Percentiles rank a stretch among this genome's conserved stretches.
Conservation (phyloP, 345 rosid species). For the Lepidium sativum region DNA sequence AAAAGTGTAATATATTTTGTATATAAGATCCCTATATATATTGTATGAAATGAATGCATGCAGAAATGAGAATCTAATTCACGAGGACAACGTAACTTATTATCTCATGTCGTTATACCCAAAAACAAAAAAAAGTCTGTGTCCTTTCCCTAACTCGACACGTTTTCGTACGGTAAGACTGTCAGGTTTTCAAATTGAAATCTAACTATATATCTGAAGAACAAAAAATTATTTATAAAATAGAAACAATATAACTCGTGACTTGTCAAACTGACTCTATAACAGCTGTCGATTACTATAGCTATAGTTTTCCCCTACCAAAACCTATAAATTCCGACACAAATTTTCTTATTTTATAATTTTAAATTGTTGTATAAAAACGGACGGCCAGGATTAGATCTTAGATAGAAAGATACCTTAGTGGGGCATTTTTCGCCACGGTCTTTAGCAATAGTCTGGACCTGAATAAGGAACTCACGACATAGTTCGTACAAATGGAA, state of each 20-base stretch:
- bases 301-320: constrained; percentile 18
- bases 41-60: neutral
- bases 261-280: constrained; percentile 32
- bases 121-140: constrained; percentile 16
- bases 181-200: neutral
- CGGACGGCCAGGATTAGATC: constrained; percentile 15
- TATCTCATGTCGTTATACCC: constrained; percentile 19
- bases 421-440: constrained; percentile 98
- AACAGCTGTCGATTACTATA: constrained; percentile 35
- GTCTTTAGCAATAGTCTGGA: constrained; percentile 85
- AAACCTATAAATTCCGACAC: constrained; percentile 21
- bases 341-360: neutral
- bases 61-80: constrained; percentile 8
- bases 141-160: constrained; percentile 27
- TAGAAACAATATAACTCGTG: neutral
- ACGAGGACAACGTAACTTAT: constrained; percentile 8
- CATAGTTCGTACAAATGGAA: constrained; percentile 98
- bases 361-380: neutral
- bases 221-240: neutral
- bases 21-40: too few relatives aligned
- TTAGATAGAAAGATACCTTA: constrained; percentile 42
- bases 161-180: constrained; percentile 22
- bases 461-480: constrained; percentile 88
- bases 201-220: constrained; percentile 13
- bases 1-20: neutral